Evolutionary conservation across 495 filamentous ascomycete genomes (phyloP).

Genomic region (Talaromyces thailandensis): DNA sequence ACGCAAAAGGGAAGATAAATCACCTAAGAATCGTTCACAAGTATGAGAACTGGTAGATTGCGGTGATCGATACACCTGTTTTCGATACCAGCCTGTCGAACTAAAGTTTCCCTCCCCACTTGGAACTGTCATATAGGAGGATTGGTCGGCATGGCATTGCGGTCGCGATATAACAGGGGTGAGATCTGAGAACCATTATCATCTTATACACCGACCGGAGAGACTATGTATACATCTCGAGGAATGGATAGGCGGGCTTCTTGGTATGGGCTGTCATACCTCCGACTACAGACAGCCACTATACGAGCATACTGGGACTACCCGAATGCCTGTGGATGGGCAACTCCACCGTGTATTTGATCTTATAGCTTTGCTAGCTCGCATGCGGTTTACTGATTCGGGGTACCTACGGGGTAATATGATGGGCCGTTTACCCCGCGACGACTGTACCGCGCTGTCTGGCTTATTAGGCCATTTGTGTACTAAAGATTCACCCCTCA

Average conservation of each 20-base stretch:
- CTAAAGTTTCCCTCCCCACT: constrained; percentile 1
- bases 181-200: not conserved
- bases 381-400: constrained; percentile 3
- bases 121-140: not conserved
- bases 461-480: no score
- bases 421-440: not conserved
- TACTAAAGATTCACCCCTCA: no score
- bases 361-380: not conserved
- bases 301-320: constrained; percentile 11
- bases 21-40: not conserved
- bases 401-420: no score
- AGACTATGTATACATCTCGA: not conserved
- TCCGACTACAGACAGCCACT: constrained; percentile 4
- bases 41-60: not conserved
- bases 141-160: not conserved
- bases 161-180: not conserved
- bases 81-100: constrained; percentile 6
- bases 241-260: not conserved
- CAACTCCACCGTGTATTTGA: constrained; percentile 2
- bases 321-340: constrained; percentile 7
- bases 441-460: no score
- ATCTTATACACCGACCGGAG: constrained; percentile 6
- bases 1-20: not conserved
- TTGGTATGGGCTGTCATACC: constrained; percentile 4
- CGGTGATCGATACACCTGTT: constrained; percentile 1